Evolutionary conservation across 805 yeast genomes (phyloP), one percentile per base, ranked within the genome.

Genomic region (Lipomyces oligophaga): DNA sequence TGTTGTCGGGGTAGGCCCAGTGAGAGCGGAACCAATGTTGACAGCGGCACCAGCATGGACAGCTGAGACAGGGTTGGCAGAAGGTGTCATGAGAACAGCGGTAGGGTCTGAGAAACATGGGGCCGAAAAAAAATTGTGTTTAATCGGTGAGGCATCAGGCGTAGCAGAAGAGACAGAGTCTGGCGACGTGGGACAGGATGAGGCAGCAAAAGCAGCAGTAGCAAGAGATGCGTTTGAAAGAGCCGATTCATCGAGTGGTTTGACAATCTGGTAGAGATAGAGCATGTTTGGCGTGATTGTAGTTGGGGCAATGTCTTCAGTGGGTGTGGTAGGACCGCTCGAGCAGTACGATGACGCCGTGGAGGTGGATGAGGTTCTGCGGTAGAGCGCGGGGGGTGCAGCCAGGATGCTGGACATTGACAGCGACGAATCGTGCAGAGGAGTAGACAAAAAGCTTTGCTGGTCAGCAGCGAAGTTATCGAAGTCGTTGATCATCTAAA

Each of bases 201-300:
- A 30, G 27, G 41, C 22, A 41, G 44, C 3, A 35, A 38, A 20
- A n/a, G 30, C n/a, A 33, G 27, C 10, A n/a, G n/a, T n/a, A n/a
- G 43, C 30, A 16, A 33, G 30, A 25, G 43, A 44, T 6, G 53
- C 39, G 11, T 33, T 31, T 13, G 45, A 38, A 26, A 32, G 40
- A 4, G 32, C 35, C 2, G 39, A 27, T 24, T 38, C 44, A 27
- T n/a, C 34, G 19, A 10, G 25, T 3, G 44, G 21, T 15, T 19
- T 33, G 24, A 11, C 18, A 15, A 27, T 30, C 19, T 24, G 33
- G 5, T 39, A 36, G 7, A 52, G 41, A 31, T 40, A 52, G 18
- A 52, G 54, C 47, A 48, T 36, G 36, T 21, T 41, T 6, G 56
- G 56, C 5, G 54, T 47, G 50, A 52, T 52, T 33, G 56, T 43